Evolutionary conservation across 2,329 filamentous ascomycete species (phyloP).

Genomic region (Atkinsonella texensis): DNA sequence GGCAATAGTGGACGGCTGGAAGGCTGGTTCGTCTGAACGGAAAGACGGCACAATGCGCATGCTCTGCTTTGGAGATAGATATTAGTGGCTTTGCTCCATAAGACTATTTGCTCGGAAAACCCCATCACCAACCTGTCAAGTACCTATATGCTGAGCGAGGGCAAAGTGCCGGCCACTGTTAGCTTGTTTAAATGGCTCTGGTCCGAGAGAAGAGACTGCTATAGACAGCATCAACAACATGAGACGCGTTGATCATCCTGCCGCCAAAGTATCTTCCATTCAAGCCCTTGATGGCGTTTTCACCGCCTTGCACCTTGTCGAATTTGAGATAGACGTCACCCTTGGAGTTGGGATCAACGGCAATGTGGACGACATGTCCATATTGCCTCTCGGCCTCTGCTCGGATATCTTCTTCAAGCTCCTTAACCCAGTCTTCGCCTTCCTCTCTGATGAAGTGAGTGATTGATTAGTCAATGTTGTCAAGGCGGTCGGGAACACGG

Average conservation of each 20-base stretch:
- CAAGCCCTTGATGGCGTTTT: constrained; percentile 94
- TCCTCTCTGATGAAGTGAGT: constrained; percentile 49
- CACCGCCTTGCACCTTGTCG: constrained; percentile 84
- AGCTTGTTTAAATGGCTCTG: constrained; percentile 59
- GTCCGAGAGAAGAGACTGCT: constrained; percentile 88
- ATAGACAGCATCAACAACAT: constrained; percentile 97
- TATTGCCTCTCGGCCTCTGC: constrained; percentile 91
- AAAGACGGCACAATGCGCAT: not conserved
- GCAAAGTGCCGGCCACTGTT: constrained; percentile 32
- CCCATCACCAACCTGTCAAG: constrained; percentile 23
- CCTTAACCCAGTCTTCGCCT: constrained; percentile 80
- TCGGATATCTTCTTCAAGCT: constrained; percentile 87
- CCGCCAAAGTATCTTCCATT: constrained; percentile 95
- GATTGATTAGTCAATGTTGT: constrained; percentile 20
- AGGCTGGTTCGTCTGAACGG: not conserved
- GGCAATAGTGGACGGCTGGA: not conserved
- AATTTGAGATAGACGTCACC: constrained; percentile 99
- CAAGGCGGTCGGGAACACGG: not conserved
- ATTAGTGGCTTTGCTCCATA: not conserved
- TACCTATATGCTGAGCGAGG: constrained; percentile 35
- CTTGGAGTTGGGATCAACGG: constrained; percentile 82
- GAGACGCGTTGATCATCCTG: constrained; percentile 83
- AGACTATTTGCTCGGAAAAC: constrained; percentile 3
- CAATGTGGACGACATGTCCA: constrained; percentile 94
- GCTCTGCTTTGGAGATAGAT: constrained; percentile 1